Percentiles rank a stretch among this genome's conserved stretches.
Conservation (phyloP, 2,329 filamentous ascomycete genomes). For the Aureobasidium sp. region DNA sequence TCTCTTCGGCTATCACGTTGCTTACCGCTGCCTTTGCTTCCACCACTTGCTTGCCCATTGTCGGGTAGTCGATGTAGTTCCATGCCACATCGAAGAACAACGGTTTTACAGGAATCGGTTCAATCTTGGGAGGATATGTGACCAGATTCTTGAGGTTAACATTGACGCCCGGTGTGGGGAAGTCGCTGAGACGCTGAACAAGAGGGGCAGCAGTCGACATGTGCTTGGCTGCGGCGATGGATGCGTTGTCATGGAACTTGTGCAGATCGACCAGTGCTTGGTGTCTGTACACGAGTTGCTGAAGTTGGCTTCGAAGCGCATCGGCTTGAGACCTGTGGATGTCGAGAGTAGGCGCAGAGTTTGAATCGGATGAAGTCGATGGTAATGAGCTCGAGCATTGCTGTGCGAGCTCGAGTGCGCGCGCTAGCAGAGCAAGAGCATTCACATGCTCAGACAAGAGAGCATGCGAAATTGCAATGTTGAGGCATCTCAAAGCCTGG, state of each 20-base stretch:
- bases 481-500: conserved; percentile 73
- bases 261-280: conserved; percentile 80
- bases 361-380: conserved; percentile 27
- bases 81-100: conserved; percentile 94
- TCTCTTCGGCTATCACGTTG: conserved; percentile 20
- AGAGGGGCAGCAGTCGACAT: conserved; percentile 49
- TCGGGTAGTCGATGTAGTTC: conserved; percentile 94
- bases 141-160: conserved; percentile 76
- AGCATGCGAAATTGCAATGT: conserved; percentile 77
- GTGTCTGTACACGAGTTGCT: conserved; percentile 67
- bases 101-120: conserved; percentile 83
- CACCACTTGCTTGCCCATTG: conserved; percentile 36
- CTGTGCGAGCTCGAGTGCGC: conserved; percentile 56
- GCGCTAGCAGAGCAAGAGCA: conserved; percentile 74
- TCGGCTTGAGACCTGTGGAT: conserved; percentile 52
- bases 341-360: conserved; percentile 55
- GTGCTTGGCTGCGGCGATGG: conserved; percentile 38
- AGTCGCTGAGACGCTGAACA: conserved; percentile 67
- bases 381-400: conserved; percentile 42
- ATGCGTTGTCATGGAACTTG: conserved; percentile 47
- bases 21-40: conserved; percentile 19
- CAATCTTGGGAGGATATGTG: conserved; percentile 74
- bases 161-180: conserved; percentile 51
- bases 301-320: conserved; percentile 54
- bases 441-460: conserved; percentile 65